Evolutionary conservation across 1,284 basidiomycete species (phyloP), one percentile per base, ranked within the genome.

Genomic region (Bondarzewia mesenterica): DNA sequence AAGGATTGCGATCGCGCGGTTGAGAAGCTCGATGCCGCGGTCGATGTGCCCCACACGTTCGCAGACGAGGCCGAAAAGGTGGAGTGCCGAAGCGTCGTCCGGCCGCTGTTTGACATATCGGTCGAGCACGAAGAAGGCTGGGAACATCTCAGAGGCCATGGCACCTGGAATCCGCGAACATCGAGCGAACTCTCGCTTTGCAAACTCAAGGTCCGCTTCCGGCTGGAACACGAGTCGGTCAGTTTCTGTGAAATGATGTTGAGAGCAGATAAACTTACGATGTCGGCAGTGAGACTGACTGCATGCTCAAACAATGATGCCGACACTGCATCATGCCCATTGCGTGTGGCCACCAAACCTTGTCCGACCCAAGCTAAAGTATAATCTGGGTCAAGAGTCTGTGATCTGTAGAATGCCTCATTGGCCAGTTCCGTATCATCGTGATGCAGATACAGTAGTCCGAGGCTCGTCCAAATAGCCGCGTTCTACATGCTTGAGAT

Each of bases 331-430:
- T 75, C 61, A 53, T 89, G 80, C 0, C 79, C 81, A 50, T 86
- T 82, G 38, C 69, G 64, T 14, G 75, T 75, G 15, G 93, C 92
- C 18, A 97, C 73, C 37, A 96, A 66, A 5, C 85, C 93, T 62
- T 95, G 93, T 1, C 94, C 96, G 14, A 96, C 76, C 96, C 96
- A 99, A n/a, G 93, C 85, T 23, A 83, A 63, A 0, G 87, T 77
- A 66, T 85, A 88, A 59, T 98, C 95, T 2, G 96, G 92, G 68
- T 98, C 93, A 18, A 94, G 73, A 10, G 85, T 85, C 63, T 98
- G 95, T 14, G 94, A 90, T 54, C 85, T 85, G 57, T 86, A 77
- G 58, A 99, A 82, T 1, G 89, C 84, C 60, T 94, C 83, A 55
- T 89, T 89, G 0, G 94, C 93, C 26, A 99, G 71, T 50, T 92